Evolutionary conservation across 176 grass and related monocot genomes (phyloP).

Genomic region (Eleusine indica): DNA sequence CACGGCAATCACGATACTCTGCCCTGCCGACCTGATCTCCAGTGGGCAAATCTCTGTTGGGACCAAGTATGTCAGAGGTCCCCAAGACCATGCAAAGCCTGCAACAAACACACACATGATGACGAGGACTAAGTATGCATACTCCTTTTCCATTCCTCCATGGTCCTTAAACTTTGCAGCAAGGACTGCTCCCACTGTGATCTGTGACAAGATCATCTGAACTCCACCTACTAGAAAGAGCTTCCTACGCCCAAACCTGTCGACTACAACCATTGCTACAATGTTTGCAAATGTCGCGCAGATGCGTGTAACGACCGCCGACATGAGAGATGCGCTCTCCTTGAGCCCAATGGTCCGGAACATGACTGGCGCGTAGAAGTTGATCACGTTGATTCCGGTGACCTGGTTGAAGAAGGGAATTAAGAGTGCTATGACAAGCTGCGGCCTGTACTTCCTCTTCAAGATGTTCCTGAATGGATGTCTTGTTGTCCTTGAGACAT

Average conservation of each 20-base stretch:
- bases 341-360: conserved; percentile 80
- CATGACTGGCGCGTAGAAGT: conserved; percentile 84
- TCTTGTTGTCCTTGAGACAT: conserved; percentile 29
- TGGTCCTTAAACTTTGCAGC: conserved; percentile 34
- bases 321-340: conserved; percentile 75
- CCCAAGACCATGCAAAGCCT: conserved; percentile 10
- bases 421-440: conserved; percentile 72
- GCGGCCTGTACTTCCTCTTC: conserved; percentile 63
- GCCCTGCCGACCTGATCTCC: conserved; percentile 55
- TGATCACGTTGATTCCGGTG: conserved; percentile 78
- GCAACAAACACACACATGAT: too few species aligned
- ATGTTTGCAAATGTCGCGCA: conserved; percentile 64
- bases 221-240: too few species aligned
- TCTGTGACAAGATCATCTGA: too few species aligned
- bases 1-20: conserved; percentile 66
- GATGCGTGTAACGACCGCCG: conserved; percentile 62
- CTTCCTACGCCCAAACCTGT: conserved; percentile 23
- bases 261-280: conserved; percentile 65
- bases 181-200: conserved; percentile 49
- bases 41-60: too few species aligned
- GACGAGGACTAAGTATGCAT: conserved; percentile 52
- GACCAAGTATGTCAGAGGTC: too few species aligned
- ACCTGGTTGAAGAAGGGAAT: conserved; percentile 82
- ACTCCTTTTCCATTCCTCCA: too few species aligned
- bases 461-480: conserved; percentile 57